A percentile compares a stretch with the other conserved stretches of the same genome.
Conservation (phyloP, 805 yeast genomes). For the Yarrowia divulgata region DNA sequence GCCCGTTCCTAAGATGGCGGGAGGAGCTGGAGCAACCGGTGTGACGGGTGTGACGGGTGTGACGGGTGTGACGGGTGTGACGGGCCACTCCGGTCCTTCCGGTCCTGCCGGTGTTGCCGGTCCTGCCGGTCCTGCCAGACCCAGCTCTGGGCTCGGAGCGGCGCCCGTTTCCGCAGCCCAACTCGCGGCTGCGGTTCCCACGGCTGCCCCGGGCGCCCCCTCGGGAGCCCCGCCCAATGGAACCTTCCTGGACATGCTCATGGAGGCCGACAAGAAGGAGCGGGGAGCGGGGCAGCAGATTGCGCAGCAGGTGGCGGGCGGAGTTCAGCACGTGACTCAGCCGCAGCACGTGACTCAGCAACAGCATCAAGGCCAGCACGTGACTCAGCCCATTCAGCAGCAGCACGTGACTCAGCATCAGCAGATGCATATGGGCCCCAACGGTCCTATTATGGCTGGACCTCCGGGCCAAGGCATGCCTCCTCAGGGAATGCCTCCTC, state of each 20-base stretch:
- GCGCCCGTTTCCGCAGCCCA: constrained; percentile 7
- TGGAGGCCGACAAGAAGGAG: constrained; percentile 37
- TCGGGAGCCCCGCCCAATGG: constrained; percentile 4
- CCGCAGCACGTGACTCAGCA: neutral
- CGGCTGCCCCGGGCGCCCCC: neutral
- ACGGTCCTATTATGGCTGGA: constrained; percentile 29
- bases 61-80: neutral
- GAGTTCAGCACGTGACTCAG: neutral
- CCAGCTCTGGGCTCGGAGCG: constrained; percentile 5
- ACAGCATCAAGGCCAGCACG: neutral
- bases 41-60: no score
- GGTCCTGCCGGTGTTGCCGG: neutral
- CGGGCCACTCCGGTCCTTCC: neutral
- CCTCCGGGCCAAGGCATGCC: constrained; percentile 28
- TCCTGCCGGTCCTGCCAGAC: neutral
- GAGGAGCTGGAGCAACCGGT: neutral
- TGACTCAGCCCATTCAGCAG: neutral
- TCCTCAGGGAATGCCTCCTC: constrained; percentile 9
- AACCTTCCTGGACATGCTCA: constrained; percentile 19
- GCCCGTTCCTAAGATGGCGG: constrained; percentile 43
- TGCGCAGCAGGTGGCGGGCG: neutral
- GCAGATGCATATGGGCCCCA: neutral
- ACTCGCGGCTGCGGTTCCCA: neutral
- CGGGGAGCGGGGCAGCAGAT: constrained; percentile 18
- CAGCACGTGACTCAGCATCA: neutral